Percentiles rank a stretch among this genome's conserved stretches.
Evolutionary conservation across 345 rosid genomes (phyloP).

Genomic region (Stellera chamaejasme): DNA sequence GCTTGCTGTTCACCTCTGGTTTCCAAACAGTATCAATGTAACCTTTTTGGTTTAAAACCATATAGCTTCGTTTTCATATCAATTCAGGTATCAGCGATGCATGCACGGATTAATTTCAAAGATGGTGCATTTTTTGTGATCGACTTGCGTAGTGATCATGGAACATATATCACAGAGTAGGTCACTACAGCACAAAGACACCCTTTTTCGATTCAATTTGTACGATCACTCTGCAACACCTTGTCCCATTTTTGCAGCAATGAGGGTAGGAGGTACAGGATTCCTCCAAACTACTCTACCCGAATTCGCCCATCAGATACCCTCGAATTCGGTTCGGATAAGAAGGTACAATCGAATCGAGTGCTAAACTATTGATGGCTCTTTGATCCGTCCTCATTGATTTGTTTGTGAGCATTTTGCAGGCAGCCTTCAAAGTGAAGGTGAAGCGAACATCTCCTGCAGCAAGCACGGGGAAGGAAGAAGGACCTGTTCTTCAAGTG

Average conservation of each 20-base stretch:
- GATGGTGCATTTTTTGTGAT: slow-evolving; percentile 62
- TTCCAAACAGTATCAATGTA: not conserved
- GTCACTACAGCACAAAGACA: slow-evolving; percentile 12
- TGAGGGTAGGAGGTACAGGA: slow-evolving; percentile 44
- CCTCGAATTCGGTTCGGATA: slow-evolving; percentile 66
- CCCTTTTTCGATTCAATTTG: not conserved
- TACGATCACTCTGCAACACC: slow-evolving; percentile 5
- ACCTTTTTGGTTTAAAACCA: not conserved
- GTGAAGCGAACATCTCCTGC: slow-evolving; percentile 35
- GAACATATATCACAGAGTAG: slow-evolving; percentile 74
- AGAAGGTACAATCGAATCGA: slow-evolving; percentile 26
- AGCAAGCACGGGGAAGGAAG: slow-evolving; percentile 13
- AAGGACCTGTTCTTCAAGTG: slow-evolving; percentile 42
- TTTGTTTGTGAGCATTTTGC: slow-evolving; percentile 9
- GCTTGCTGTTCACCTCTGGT: not conserved
- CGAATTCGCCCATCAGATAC: slow-evolving; percentile 48
- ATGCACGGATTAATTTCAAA: slow-evolving; percentile 69
- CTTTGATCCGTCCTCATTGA: not conserved
- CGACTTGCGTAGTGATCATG: slow-evolving; percentile 67
- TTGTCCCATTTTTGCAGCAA: slow-evolving; percentile 31
- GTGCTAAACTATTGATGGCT: not conserved
- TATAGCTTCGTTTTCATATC: not conserved
- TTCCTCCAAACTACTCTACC: slow-evolving; percentile 46
- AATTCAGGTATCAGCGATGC: slow-evolving; percentile 59
- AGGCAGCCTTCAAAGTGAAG: slow-evolving; percentile 75